Evolutionary conservation across 129 eudicot genomes (phyloP).

Genomic region (Sambucus nigra): DNA sequence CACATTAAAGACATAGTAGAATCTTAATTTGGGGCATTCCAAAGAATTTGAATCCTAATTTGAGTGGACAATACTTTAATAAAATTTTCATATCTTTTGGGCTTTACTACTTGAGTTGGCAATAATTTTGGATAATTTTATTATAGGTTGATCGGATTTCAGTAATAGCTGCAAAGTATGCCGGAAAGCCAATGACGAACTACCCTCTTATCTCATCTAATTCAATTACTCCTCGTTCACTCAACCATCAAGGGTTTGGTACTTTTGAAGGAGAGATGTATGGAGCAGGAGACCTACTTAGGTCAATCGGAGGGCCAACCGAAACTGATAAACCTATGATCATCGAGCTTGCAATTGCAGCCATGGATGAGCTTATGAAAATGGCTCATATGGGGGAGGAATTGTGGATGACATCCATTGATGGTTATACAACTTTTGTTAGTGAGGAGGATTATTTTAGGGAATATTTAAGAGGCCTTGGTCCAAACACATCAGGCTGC

Average conservation of each 20-base stretch:
- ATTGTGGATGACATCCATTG: slow-evolving; percentile 40
- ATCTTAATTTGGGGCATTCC: no score
- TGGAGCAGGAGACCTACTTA: slow-evolving; percentile 34
- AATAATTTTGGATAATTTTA: not conserved
- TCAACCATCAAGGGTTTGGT: slow-evolving; percentile 24
- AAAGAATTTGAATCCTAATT: no score
- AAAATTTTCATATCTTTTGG: no score
- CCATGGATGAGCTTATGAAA: slow-evolving; percentile 55
- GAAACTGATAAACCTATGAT: slow-evolving; percentile 45
- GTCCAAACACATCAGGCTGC: slow-evolving; percentile 23
- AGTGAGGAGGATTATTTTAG: slow-evolving; percentile 38
- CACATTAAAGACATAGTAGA: no score
- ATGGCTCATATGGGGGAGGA: slow-evolving; percentile 45
- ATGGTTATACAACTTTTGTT: slow-evolving; percentile 20
- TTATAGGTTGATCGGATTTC: slow-evolving; percentile 65
- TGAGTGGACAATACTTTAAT: no score
- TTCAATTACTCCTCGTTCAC: slow-evolving; percentile 23
- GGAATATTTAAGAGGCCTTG: slow-evolving; percentile 39
- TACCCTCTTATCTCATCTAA: slow-evolving; percentile 27
- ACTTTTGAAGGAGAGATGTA: slow-evolving; percentile 32
- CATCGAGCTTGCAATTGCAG: slow-evolving; percentile 51
- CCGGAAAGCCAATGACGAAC: slow-evolving; percentile 47
- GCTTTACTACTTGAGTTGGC: not conserved
- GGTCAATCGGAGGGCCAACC: slow-evolving; percentile 31
- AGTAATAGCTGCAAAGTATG: slow-evolving; percentile 68